Evolutionary conservation across 495 filamentous ascomycete genomes (phyloP).

Genomic region (Penicillium bialowiezense): DNA sequence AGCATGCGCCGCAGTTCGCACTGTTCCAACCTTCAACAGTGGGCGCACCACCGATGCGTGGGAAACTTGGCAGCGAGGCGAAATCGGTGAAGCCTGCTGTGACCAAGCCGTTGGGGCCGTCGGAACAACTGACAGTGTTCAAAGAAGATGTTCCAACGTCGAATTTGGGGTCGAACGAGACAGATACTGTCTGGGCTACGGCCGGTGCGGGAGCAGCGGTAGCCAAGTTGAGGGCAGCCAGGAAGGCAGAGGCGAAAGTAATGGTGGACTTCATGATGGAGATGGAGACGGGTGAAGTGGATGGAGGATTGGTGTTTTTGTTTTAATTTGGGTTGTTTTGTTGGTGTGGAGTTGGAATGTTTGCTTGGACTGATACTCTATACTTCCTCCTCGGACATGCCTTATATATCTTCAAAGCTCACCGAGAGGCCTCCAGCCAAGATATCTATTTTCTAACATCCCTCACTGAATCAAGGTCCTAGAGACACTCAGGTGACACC

Average conservation of each 20-base stretch:
- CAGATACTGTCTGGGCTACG: conserved; percentile 17
- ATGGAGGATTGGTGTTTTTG: too few relatives aligned
- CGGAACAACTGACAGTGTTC: conserved; percentile 57
- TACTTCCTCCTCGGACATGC: not conserved
- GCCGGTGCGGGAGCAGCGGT: conserved; percentile 11
- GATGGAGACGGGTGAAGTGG: not conserved
- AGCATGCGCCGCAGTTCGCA: conserved; percentile 68
- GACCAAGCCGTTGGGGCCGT: conserved; percentile 58
- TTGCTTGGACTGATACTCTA: not conserved
- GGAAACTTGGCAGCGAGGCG: conserved; percentile 51
- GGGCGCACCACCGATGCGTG: conserved; percentile 60
- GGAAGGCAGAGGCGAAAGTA: conserved; percentile 15
- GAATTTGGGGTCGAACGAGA: conserved; percentile 38
- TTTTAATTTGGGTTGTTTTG: not conserved
- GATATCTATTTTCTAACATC: conserved; percentile 5
- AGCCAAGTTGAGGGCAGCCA: conserved; percentile 16
- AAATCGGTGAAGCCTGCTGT: conserved; percentile 68
- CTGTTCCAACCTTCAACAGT: conserved; percentile 60
- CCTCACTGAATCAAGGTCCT: conserved; percentile 16
- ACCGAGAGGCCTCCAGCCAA: conserved; percentile 1
- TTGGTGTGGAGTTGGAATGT: not conserved
- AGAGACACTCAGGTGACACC: conserved; percentile 17
- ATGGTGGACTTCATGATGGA: conserved; percentile 23
- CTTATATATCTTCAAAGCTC: conserved; percentile 17
- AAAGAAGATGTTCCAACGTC: conserved; percentile 45